Conservation (phyloP, 2,329 filamentous ascomycete genomes). For the Sporothrix pseudoabietina region DNA sequence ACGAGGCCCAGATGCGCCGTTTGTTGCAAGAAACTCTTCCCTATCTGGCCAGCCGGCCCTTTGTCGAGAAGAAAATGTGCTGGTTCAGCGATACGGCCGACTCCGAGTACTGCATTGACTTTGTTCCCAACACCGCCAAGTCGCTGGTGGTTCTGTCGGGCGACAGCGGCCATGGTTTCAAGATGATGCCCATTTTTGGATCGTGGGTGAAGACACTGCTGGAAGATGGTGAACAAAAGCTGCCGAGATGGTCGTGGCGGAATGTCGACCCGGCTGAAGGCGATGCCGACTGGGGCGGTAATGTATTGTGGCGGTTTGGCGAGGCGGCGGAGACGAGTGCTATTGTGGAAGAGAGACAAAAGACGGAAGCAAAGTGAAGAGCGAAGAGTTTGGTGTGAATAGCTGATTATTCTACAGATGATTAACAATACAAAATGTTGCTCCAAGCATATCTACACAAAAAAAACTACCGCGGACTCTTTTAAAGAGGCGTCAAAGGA, state of each 20-base stretch:
- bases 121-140: constrained; percentile 49
- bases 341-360: constrained; percentile 3
- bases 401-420: too few species aligned
- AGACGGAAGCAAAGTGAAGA: background rate
- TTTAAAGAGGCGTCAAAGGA: too few species aligned
- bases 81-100: constrained; percentile 65
- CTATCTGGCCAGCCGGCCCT: constrained; percentile 53
- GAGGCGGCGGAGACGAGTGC: constrained; percentile 17
- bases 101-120: constrained; percentile 63
- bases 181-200: constrained; percentile 62
- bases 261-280: background rate
- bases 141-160: constrained; percentile 55
- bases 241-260: constrained; percentile 54
- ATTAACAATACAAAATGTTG: too few species aligned
- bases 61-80: constrained; percentile 59
- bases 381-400: background rate
- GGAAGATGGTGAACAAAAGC: constrained; percentile 47
- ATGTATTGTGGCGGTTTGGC: constrained; percentile 17
- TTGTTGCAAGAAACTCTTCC: constrained; percentile 57
- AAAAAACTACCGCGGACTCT: too few species aligned
- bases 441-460: too few species aligned
- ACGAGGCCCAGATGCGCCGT: constrained; percentile 55
- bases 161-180: constrained; percentile 64
- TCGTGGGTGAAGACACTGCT: constrained; percentile 41
- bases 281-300: constrained; percentile 12